Percentiles rank a stretch among this genome's conserved stretches.
Conservation (phyloP, 495 filamentous ascomycete genomes). For the Rhizodiscina lignyota region DNA sequence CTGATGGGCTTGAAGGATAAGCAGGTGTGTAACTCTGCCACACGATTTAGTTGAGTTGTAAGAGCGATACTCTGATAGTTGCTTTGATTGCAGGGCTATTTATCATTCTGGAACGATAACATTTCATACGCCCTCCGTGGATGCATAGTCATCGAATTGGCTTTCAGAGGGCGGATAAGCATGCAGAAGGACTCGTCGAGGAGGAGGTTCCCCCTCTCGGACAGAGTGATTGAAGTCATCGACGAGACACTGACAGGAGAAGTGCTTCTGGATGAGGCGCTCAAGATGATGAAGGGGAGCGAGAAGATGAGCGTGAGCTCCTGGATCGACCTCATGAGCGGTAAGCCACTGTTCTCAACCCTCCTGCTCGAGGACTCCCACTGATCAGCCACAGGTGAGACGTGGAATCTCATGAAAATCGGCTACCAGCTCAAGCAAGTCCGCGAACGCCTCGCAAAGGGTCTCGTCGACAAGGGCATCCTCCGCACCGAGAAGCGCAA, state of each 20-base stretch:
- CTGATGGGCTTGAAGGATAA: conserved; percentile 95
- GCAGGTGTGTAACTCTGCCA: conserved; percentile 43
- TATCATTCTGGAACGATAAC: conserved; percentile 99
- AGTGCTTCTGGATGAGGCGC: conserved; percentile 89
- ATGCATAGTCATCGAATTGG: conserved; percentile 94
- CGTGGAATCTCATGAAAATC: conserved; percentile 99
- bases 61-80: conserved; percentile 18
- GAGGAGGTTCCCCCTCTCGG: conserved; percentile 78
- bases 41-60: neutral
- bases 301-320: conserved; percentile 99
- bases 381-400: conserved; percentile 51
- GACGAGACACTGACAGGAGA: conserved; percentile 96
- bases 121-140: conserved; percentile 95
- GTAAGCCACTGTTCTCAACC: conserved; percentile 31
- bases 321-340: conserved; percentile 97
- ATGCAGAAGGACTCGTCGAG: conserved; percentile 96
- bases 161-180: conserved; percentile 87
- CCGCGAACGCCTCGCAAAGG: conserved; percentile 90
- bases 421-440: conserved; percentile 99
- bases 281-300: conserved; percentile 99
- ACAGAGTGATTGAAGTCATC: conserved; percentile 87
- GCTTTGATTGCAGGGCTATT: conserved; percentile 51
- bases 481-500: conserved; percentile 97
- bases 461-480: conserved; percentile 97
- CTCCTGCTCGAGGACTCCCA: neutral